Conservation (phyloP, 192 early-diverging fungal species). For the Coemansia reversa region DNA sequence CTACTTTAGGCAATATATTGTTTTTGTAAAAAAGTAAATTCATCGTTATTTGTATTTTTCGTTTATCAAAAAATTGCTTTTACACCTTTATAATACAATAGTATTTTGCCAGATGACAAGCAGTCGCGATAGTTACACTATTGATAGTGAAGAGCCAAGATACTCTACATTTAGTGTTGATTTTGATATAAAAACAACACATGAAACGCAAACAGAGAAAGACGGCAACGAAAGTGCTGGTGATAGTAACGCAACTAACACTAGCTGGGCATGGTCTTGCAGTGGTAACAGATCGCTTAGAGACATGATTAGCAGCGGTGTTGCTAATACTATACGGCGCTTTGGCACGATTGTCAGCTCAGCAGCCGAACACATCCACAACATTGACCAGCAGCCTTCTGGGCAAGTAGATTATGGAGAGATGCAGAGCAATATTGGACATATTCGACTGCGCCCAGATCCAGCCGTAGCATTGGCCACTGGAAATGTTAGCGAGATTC, state of each 20-base stretch:
- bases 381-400: constrained; percentile 22
- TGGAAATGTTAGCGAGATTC: neutral
- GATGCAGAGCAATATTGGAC: constrained; percentile 33
- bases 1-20: neutral
- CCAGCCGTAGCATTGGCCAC: constrained; percentile 16
- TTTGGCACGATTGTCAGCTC: constrained; percentile 21
- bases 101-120: neutral
- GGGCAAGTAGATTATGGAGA: constrained; percentile 6
- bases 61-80: neutral
- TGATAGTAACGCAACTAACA: neutral
- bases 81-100: neutral
- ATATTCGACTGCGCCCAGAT: constrained; percentile 40
- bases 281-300: neutral
- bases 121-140: neutral
- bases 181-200: neutral
- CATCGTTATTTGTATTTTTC: neutral
- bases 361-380: constrained; percentile 34
- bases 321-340: constrained; percentile 7
- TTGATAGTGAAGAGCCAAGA: neutral
- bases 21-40: neutral
- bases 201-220: neutral
- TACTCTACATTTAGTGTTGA: neutral
- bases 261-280: neutral
- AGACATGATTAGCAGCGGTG: constrained; percentile 8
- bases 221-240: neutral